Evolutionary conservation across 83 land plant genomes (phyloP), one percentile per base, ranked within the genome.

Genomic region (Picea abies): DNA sequence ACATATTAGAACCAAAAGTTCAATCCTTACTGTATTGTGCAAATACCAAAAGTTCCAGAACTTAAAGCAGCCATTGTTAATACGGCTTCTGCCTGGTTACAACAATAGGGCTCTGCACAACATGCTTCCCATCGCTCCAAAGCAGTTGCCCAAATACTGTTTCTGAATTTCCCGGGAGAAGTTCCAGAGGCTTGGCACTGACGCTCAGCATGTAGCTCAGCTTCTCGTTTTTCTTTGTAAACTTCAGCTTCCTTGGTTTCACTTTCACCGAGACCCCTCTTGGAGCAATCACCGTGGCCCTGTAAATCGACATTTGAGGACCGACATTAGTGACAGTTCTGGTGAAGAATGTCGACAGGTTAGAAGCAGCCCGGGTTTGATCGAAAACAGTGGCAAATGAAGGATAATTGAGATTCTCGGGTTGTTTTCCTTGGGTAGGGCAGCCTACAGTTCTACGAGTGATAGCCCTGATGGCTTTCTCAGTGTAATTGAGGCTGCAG

Each of bases 71-170:
- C 81, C 25, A 17, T 62, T 35, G 61, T 84, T 80, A 92, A 67
- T 90, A 69, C 23, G 94, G 89, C 16, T 87, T 81, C 17, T 35
- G 35, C 35, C 35, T 35, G 35, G 35, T 35, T 35, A 35, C 35
- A 35, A 35, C 35, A 35, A 35, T 35, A 35, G 35, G 35, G 35
- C 35, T 35, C 20, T 80, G 35, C 35, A 35, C 35, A 35, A 35
- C 35, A 35, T 35, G 35, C 35, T 35, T 35, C 35, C 35, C 35
- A 35, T 35, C 35, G 35, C 35, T 35, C 35, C 35, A 35, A 35
- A 35, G 35, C 35, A 35, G 35, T 35, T 35, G 35, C 35, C 35
- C 35, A 35, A 35, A 35, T 35, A 35, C 35, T 35, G 35, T 35
- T 35, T 35, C 35, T 35, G 35, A 35, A 10, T 82, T 85, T n/a